Evolutionary conservation across 1,284 basidiomycete species (phyloP), one percentile per base, ranked within the genome.

Genomic region (Mycocalia duriaeana): DNA sequence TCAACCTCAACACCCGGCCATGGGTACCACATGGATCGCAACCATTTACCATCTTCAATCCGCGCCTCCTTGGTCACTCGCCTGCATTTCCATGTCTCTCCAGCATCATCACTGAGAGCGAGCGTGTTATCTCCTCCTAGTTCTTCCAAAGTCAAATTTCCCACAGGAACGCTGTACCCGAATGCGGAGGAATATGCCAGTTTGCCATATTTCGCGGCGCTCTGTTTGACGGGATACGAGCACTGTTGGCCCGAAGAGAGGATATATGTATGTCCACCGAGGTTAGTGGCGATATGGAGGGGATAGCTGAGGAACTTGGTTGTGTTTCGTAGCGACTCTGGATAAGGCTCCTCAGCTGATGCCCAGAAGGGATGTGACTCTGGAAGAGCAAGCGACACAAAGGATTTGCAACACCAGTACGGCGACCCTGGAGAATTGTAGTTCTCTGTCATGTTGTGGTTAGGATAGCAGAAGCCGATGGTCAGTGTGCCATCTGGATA

Each of bases 341-440:
- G 85, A 62, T 80, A 84, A 1, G 77, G 71, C 48, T 82, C 79
- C 61, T 89, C 86, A 18, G 71, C 55, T 0, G 77, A 68, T 0
- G 75, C 58, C 87, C 86, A 89, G 72, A 89, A 89, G 0, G 83
- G 82, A 57, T 89, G 85, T 1, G 71, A 67, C 14, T 76, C 69
- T 0, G 82, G 75, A 2, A 87, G 71, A 2, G 82, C 71, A n/a
- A 89, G 76, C 4, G 81, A 67, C 35, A 84, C 71, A 63, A 89
- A 89, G 1, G 85, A 81, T 57, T 89, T 88, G 71, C 83, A 89
- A 58, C 81, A 85, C 87, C 87, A 89, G 64, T 89, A 91, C 1
- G 84, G 82, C n/a, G 84, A 87, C 44, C 85, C 85, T 1, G 85
- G 83, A 0, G 84, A 86, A 60, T 88, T 89, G 67, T 90, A 89